A percentile compares a stretch with the other conserved stretches of the same genome.
These are phyloP conservation scores for Heliocybe sulcata DNA, from an alignment of 1,284 basidiomycete genomes.

Conservation along the genomic window DNA sequence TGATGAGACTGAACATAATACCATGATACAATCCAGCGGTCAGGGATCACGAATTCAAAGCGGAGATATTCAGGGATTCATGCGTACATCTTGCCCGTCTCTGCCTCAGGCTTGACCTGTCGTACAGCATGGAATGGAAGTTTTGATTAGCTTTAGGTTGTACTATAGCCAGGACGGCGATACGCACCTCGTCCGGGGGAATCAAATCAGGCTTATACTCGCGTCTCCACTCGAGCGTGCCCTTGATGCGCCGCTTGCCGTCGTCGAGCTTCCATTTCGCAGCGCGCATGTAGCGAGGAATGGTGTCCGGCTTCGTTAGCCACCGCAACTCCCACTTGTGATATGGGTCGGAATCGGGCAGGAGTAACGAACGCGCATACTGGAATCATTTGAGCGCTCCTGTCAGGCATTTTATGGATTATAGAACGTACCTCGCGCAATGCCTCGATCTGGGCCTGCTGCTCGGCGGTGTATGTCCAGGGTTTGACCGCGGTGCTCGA, in stretches of 20 bases:
- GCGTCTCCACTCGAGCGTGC: conserved; percentile 75
- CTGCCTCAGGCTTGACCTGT: conserved; percentile 63
- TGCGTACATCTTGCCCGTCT: conserved; percentile 85
- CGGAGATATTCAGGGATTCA: conserved; percentile 16
- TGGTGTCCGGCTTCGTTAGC: conserved; percentile 66
- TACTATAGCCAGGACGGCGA: neutral
- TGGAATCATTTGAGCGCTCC: conserved; percentile 19
- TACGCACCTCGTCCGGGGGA: conserved; percentile 59
- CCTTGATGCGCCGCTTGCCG: conserved; percentile 69
- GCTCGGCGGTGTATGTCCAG: conserved; percentile 56
- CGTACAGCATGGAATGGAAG: neutral
- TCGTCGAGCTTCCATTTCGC: conserved; percentile 78
- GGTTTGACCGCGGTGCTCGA: conserved; percentile 42
- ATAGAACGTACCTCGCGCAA: conserved; percentile 47
- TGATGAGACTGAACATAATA: conserved; percentile 63
- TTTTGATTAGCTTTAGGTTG: neutral
- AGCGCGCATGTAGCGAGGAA: conserved; percentile 78
- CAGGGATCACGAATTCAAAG: neutral
- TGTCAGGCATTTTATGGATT: neutral
- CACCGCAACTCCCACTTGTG: conserved; percentile 71
- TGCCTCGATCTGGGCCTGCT: conserved; percentile 49
- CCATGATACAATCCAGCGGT: neutral
- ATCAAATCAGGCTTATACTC: conserved; percentile 81
- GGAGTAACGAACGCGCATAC: conserved; percentile 57
- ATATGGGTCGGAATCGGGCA: conserved; percentile 66